These are phyloP conservation scores for Pyrenula aspistea DNA, from an alignment of 495 filamentous ascomycete genomes.

Conservation along the genomic window DNA sequence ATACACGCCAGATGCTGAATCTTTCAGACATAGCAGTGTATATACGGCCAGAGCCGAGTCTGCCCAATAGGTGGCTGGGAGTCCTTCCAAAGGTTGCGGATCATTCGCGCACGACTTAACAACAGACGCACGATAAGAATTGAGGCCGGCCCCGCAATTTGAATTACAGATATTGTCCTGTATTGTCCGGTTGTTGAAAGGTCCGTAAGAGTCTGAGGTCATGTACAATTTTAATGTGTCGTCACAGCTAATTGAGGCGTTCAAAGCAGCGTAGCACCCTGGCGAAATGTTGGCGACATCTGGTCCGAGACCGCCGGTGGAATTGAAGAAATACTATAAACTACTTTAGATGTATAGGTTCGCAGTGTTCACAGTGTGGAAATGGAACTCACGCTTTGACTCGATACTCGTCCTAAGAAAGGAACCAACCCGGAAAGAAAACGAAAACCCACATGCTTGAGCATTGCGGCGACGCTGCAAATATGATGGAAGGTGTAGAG, in stretches of 20 bases:
- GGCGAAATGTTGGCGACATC: background rate
- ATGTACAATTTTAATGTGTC: background rate
- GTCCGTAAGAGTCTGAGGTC: slow-evolving; percentile 1
- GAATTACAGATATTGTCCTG: slow-evolving; percentile 1
- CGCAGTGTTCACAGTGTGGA: too few species aligned
- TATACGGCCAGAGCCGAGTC: slow-evolving; percentile 25
- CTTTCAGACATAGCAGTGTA: slow-evolving; percentile 12
- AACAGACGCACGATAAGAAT: background rate
- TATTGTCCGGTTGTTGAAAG: background rate
- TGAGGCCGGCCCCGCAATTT: background rate
- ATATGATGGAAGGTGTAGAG: too few species aligned
- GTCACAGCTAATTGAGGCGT: slow-evolving; percentile 1
- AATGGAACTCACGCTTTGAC: too few species aligned
- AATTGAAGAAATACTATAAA: background rate
- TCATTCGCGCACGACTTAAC: background rate
- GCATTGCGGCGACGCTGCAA: too few species aligned
- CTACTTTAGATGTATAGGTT: too few species aligned
- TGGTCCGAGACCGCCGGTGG: background rate
- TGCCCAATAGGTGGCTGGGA: slow-evolving; percentile 14
- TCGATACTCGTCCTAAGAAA: too few species aligned
- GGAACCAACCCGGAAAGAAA: too few species aligned
- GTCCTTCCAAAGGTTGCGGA: slow-evolving; percentile 1
- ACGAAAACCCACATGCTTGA: too few species aligned
- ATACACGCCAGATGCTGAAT: slow-evolving; percentile 1
- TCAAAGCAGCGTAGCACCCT: background rate